Base-by-base conservation (phyloP, 2,329 filamentous ascomycete genomes). In the Fusarium sublunatum region DNA sequence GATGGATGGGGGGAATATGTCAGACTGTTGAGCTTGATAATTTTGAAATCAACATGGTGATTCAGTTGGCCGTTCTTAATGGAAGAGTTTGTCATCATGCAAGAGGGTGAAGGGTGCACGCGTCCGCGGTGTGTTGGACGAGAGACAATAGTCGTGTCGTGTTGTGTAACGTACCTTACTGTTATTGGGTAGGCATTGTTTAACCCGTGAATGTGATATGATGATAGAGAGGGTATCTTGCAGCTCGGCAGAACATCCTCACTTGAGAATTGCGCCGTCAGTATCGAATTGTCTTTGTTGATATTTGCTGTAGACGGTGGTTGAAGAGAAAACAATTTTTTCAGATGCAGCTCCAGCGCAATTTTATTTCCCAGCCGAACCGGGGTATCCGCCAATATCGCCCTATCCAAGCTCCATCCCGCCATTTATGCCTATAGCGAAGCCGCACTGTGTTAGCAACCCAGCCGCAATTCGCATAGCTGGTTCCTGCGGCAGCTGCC, bases 1-100 rank as follows among this genome's bases (percentile, higher is more conserved):
- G 52, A 35, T 57, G 49, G 53, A 26, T 42, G 42, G 48, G 36
- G 32, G 46, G 54, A 56, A 56, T 22, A 55, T 67, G 65, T 87
- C 84, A 87, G 83, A 87, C 82, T 86, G 82, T 86, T 86, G 83
- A 87, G 84, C 83, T 86, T 87, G 84, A 86, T 83, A 78, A 76
- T 77, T 81, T 79, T 77, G 78, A 67, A 70, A 72, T 86, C 84
- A 82, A 86, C 84, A 87, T 81, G 68, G 73, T 71, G 70, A 77
- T 86, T 88, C 83, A 83, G 85, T 85, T 86, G 85, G 85, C 84
- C 84, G 85, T 87, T 87, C 84, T 86, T 86, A 86, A 84, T 78
- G 80, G 73, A 76, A 83, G 78, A 73, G 67, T 78, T 59, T 78
- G 76, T 87, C 84, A 88, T 88, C 84, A 86, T 78, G 41, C 45